These are phyloP conservation scores for Plasmodium cynomolgi DNA, from an alignment of 169 alveolate species.

Conservation along the genomic window DNA sequence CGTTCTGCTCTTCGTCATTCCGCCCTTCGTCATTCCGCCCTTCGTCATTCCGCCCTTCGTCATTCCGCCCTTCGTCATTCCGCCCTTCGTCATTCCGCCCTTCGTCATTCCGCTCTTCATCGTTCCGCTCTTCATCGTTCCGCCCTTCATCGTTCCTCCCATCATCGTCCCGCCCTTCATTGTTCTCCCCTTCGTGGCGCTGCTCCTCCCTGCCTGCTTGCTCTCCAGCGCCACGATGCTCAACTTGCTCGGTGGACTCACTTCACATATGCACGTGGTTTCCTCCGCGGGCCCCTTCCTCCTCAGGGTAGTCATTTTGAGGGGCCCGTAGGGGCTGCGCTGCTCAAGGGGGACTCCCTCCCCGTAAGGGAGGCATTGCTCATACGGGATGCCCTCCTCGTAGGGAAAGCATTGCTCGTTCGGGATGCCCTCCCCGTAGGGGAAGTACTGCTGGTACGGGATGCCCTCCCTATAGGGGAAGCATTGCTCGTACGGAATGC, in stretches of 20 bases:
- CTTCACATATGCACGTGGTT: not conserved
- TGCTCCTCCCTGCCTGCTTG: not conserved
- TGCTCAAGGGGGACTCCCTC: no score
- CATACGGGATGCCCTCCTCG: not conserved
- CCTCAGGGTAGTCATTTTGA: not conserved
- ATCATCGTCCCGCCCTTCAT: not conserved
- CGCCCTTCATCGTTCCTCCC: no score
- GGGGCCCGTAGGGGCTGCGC: not conserved
- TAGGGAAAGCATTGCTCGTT: no score
- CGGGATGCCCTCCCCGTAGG: not conserved
- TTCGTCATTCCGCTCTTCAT: not conserved
- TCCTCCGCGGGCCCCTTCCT: not conserved
- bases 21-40: not conserved
- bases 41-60: not conserved
- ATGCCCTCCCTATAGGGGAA: no score
- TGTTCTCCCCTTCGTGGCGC: not conserved
- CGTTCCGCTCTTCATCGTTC: not conserved
- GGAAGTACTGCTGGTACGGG: not conserved
- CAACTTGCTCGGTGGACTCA: not conserved
- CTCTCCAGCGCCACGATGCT: not conserved
- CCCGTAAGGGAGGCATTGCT: not conserved
- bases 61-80: no score
- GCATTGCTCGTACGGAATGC: no score
- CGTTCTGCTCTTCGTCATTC: not conserved
- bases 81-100: not conserved